Percentiles rank a stretch among this genome's conserved stretches.
Evolutionary conservation across 1,139 yeast genomes (phyloP).

Genomic region (Protomyces macrosporus): DNA sequence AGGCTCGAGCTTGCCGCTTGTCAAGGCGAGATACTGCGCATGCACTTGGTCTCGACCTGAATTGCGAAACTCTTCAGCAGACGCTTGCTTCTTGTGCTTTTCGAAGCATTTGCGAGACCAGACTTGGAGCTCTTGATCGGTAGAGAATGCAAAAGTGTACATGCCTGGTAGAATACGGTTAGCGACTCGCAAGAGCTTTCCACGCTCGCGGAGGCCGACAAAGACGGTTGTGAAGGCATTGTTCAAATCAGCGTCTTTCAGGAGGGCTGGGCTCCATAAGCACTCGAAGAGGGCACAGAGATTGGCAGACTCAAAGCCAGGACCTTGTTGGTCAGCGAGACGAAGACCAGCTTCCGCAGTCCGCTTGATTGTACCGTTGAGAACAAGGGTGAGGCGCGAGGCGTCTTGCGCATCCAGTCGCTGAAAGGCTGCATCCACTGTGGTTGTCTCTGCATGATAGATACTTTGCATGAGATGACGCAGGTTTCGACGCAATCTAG

Average conservation of each 20-base stretch:
- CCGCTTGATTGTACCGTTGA: constrained; percentile 28
- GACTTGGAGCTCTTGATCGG: constrained; percentile 33
- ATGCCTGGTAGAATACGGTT: constrained; percentile 37
- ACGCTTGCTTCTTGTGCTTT: constrained; percentile 23
- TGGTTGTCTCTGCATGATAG: constrained; percentile 29
- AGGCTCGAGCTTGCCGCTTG: constrained; percentile 27
- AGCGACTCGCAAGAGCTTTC: constrained; percentile 33
- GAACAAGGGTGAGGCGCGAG: constrained; percentile 30
- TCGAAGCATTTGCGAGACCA: constrained; percentile 36
- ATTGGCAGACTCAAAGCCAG: constrained; percentile 29
- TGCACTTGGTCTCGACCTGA: constrained; percentile 9
- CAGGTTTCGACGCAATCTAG: constrained; percentile 23
- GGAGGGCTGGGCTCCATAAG: constrained; percentile 34
- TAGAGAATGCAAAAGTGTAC: constrained; percentile 36
- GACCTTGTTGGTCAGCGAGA: constrained; percentile 30
- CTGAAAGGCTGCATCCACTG: constrained; percentile 32
- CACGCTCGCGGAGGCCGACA: constrained; percentile 34
- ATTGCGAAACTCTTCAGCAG: constrained; percentile 30
- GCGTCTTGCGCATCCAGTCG: constrained; percentile 33
- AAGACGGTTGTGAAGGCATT: constrained; percentile 33
- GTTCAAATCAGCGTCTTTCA: constrained; percentile 26
- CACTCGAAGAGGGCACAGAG: constrained; percentile 33
- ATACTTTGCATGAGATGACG: constrained; percentile 24
- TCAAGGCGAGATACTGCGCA: constrained; percentile 18
- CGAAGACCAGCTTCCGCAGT: constrained; percentile 26